Base-by-base conservation (phyloP, 2,329 filamentous ascomycete species). In the Penicillium sp. region DNA sequence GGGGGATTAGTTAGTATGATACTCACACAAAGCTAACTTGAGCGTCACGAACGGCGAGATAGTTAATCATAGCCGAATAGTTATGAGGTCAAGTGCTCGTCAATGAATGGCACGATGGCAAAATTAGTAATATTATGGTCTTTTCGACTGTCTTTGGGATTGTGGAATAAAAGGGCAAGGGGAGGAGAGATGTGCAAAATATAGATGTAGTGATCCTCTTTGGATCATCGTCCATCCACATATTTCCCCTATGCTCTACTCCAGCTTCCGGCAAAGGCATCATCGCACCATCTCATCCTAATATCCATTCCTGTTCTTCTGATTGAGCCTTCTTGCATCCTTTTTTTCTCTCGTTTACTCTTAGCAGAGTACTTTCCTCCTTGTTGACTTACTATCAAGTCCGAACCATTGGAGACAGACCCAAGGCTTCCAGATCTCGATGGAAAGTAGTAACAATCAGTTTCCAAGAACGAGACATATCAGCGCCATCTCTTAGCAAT, bases 1-100 rank as follows among this genome's bases (percentile, higher is more conserved):
- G 12, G 29, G 15, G 15, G 15, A 35, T 27, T 10, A 25, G 13
- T 8, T 21, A 13, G 6, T 25, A 19, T 25, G 29, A n/a, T 10
- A 31, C 21, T 27, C 39, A 10, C 12, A 15, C 6, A 12, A 21
- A 36, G 12, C 1, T 3, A 12, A 12, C 17, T 45, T 23, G 15
- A 3, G 9, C 12, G 15, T 48, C 48, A 23, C 15, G 13, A 25
- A 9, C n/a, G 21, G 19, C 8, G 27, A 43, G 31, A 12, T 53
- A 17, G n/a, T 19, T 41, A n/a, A 41, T 25, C 3, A 51, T 42
- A 27, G 39, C 31, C 6, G 38, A 27, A 21, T 50, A 10, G 19
- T 29, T 50, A 21, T 44, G 21, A 45, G 49, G 48, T 50, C 48
- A 50, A 29, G 23, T 50, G 35, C 21, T 50, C 33, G 33, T 39